These are phyloP conservation scores for Oemleria cerasiformis DNA, from an alignment of 306 rosid species.

Conservation along the genomic window DNA sequence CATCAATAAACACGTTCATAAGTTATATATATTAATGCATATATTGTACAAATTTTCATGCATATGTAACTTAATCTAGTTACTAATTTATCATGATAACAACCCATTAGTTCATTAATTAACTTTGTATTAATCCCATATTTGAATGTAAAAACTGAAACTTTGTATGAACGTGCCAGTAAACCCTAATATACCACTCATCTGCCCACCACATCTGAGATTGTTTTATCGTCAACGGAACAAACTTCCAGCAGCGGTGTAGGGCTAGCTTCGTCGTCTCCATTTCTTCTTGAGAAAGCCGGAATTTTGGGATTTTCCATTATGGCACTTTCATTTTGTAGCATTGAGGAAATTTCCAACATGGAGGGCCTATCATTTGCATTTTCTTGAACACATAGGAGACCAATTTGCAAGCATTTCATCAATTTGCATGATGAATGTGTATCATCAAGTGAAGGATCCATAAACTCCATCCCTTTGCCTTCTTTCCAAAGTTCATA, in stretches of 20 bases:
- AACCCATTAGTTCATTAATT: too few relatives aligned
- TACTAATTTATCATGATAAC: too few relatives aligned
- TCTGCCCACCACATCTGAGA: slow-evolving; percentile 14
- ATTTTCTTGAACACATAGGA: slow-evolving; percentile 34
- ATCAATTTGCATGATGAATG: slow-evolving; percentile 25
- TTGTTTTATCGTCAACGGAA: slow-evolving; percentile 14
- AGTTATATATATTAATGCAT: too few relatives aligned
- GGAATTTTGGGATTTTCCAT: slow-evolving; percentile 21
- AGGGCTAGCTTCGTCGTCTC: neutral
- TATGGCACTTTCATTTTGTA: slow-evolving; percentile 17
- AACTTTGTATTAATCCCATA: too few relatives aligned
- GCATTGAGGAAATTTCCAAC: slow-evolving; percentile 35
- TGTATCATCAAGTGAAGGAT: slow-evolving; percentile 33
- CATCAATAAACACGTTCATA: too few relatives aligned
- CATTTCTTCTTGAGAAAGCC: slow-evolving; percentile 19
- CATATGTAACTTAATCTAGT: too few relatives aligned
- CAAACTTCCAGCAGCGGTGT: neutral
- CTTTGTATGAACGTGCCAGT: too few relatives aligned
- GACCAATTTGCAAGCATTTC: slow-evolving; percentile 34
- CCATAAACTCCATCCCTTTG: slow-evolving; percentile 27
- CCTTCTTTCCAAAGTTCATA: slow-evolving; percentile 37
- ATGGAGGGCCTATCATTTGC: slow-evolving; percentile 37
- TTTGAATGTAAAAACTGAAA: too few relatives aligned
- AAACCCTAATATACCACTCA: neutral
- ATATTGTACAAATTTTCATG: too few relatives aligned